A percentile compares a stretch with the other conserved stretches of the same genome.
These are phyloP conservation scores for Anisodus tanguticus DNA, from an alignment of 257 asterid species.

Conservation along the genomic window DNA sequence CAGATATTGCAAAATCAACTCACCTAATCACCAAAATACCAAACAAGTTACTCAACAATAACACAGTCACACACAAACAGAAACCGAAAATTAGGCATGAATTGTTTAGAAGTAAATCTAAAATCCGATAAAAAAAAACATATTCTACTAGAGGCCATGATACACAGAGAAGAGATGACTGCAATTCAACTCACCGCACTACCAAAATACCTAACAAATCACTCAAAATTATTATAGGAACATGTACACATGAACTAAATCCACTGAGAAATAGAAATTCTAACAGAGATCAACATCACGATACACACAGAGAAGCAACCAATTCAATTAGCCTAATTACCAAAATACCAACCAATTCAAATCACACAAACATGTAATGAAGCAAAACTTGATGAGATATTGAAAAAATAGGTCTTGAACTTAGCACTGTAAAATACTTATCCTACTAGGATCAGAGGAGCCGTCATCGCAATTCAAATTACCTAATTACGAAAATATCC, in stretches of 20 bases:
- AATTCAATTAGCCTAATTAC: background rate
- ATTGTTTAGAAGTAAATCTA: background rate
- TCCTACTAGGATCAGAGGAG: background rate
- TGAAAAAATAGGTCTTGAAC: background rate
- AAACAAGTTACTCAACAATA: background rate
- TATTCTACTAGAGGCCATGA: background rate
- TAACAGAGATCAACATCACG: background rate
- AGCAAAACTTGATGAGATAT: background rate
- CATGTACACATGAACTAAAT: background rate
- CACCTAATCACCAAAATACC: slow-evolving; percentile 9
- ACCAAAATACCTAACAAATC: background rate
- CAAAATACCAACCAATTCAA: background rate
- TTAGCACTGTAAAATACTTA: background rate
- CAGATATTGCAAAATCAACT: background rate
- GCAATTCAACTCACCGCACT: background rate
- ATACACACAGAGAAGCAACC: background rate
- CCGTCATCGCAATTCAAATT: too few species aligned
- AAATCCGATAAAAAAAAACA: background rate
- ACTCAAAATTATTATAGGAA: background rate
- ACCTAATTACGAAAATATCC: background rate
- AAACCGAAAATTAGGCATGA: background rate
- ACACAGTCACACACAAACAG: background rate
- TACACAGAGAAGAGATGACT: background rate
- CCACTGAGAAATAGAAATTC: background rate
- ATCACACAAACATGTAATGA: slow-evolving; percentile 21